Percentiles rank a stretch among this genome's conserved stretches.
These are phyloP conservation scores for Cotoneaster glaucophyllus DNA, from an alignment of 306 rosid species.

Conservation along the genomic window DNA sequence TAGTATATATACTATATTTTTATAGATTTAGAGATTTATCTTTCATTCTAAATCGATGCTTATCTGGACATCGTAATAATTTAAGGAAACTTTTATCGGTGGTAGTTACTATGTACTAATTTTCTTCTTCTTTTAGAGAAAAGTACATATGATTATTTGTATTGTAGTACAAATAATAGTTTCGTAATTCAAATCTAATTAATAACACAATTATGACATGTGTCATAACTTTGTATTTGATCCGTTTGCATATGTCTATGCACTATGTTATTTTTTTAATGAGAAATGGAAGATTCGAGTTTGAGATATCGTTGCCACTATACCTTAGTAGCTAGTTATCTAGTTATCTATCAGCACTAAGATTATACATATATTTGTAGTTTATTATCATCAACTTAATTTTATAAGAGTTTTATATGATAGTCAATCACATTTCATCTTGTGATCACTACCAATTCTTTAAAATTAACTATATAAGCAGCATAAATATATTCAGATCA, in stretches of 20 bases:
- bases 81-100: neutral
- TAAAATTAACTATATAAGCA: neutral
- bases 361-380: neutral
- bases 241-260: neutral
- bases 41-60: too few species aligned
- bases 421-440: neutral
- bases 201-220: neutral
- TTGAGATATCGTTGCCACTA: neutral
- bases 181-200: too few species aligned
- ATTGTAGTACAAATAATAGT: too few species aligned
- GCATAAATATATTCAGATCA: neutral
- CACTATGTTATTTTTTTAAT: neutral
- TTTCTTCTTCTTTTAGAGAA: neutral
- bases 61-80: too few species aligned
- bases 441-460: neutral
- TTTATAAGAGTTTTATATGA: neutral
- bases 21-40: neutral
- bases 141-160: neutral
- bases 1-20: neutral
- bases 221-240: neutral
- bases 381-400: neutral
- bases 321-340: neutral
- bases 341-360: neutral
- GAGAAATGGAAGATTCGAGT: neutral
- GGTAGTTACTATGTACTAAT: neutral